These are phyloP conservation scores for Trichocladium uniseriatum DNA, from an alignment of 495 filamentous ascomycete genomes.

Conservation along the genomic window DNA sequence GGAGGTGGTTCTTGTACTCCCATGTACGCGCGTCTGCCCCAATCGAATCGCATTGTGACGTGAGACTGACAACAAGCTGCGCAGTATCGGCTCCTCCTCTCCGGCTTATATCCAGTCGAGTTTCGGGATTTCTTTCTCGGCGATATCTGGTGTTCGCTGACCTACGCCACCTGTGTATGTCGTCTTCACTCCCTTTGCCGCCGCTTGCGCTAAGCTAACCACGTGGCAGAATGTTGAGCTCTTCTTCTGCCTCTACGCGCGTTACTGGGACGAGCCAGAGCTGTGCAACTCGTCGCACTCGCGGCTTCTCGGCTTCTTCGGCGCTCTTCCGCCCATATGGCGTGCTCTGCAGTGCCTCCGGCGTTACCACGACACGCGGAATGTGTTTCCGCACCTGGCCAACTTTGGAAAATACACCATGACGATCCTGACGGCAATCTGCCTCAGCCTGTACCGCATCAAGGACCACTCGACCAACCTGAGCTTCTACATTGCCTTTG, in stretches of 20 bases:
- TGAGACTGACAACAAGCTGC: not conserved
- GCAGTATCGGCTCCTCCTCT: conserved; percentile 75
- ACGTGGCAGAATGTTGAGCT: conserved; percentile 65
- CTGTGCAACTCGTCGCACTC: conserved; percentile 84
- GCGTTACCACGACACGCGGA: conserved; percentile 78
- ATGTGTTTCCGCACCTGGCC: conserved; percentile 83
- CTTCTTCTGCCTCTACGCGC: conserved; percentile 88
- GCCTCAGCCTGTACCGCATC: conserved; percentile 74
- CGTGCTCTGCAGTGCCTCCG: conserved; percentile 83
- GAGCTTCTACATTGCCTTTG: conserved; percentile 68
- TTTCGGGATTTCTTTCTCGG: conserved; percentile 97
- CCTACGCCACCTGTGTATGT: conserved; percentile 80
- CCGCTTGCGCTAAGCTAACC: not conserved
- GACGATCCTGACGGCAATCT: conserved; percentile 70
- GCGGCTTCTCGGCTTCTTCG: conserved; percentile 75
- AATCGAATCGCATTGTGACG: not conserved
- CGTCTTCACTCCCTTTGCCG: not conserved
- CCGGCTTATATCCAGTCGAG: conserved; percentile 86
- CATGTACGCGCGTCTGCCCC: conserved; percentile 47
- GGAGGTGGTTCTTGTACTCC: conserved; percentile 76
- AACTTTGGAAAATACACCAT: conserved; percentile 89
- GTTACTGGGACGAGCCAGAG: conserved; percentile 57
- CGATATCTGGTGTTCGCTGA: conserved; percentile 93
- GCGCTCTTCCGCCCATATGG: conserved; percentile 75
- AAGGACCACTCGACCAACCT: conserved; percentile 43